phyloP scores from a whole-genome alignment of 2,329 filamentous ascomycete species.

The Geosmithia putterillii region DNA sequence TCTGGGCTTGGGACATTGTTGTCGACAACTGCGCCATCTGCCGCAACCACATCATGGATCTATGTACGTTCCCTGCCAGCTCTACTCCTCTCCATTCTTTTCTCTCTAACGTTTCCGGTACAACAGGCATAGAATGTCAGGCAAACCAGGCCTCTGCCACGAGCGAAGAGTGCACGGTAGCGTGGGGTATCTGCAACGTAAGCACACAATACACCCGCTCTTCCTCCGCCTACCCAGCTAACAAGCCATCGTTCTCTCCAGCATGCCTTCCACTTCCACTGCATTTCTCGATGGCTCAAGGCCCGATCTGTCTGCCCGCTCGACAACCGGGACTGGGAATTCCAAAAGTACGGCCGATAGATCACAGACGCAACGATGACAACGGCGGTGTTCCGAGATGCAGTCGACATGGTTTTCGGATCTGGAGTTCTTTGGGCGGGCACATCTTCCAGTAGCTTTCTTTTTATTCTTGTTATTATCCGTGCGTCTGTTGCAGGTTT shows the following conservation, averaged over 20 bases:
- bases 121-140: constrained; percentile 85
- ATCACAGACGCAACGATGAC: constrained; percentile 6
- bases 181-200: constrained; percentile 98
- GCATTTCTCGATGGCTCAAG: constrained; percentile 98
- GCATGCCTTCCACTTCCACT: constrained; percentile 99
- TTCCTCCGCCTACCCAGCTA: constrained; percentile 12
- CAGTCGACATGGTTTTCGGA: background rate
- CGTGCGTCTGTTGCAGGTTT: background rate
- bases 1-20: constrained; percentile 99
- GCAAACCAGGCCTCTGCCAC: constrained; percentile 96
- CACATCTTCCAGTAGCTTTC: background rate
- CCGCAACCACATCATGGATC: constrained; percentile 98
- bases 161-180: constrained; percentile 95
- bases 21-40: constrained; percentile 99
- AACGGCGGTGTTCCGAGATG: background rate
- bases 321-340: constrained; percentile 98
- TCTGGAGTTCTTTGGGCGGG: background rate
- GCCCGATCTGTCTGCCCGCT: constrained; percentile 96
- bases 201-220: background rate
- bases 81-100: background rate
- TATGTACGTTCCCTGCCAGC: constrained; percentile 50
- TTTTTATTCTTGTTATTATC: background rate
- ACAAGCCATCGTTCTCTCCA: constrained; percentile 24
- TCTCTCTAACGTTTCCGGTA: background rate
- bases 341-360: constrained; percentile 87